Percentiles rank a stretch among this genome's conserved stretches.
phyloP scores from a whole-genome alignment of 2,329 filamentous ascomycete species.

The Malbranchea zuffiana region DNA sequence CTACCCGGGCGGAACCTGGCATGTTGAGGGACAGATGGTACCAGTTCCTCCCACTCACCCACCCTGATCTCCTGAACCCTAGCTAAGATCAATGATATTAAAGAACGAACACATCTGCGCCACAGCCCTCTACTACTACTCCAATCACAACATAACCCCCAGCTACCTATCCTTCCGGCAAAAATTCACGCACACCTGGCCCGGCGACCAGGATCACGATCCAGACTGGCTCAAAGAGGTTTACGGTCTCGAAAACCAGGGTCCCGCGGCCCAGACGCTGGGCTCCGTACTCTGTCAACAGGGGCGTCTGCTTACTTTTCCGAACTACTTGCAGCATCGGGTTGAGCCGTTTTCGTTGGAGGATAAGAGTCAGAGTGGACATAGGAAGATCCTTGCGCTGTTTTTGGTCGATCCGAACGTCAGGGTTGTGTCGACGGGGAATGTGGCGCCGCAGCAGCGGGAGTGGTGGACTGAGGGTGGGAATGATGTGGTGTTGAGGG shows the following conservation, averaged over 20 bases:
- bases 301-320: slow-evolving; percentile 9
- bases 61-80: not conserved
- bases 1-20: slow-evolving; percentile 38
- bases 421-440: slow-evolving; percentile 5
- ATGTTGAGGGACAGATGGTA: slow-evolving; percentile 38
- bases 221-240: slow-evolving; percentile 9
- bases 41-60: not conserved
- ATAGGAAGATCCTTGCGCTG: slow-evolving; percentile 7
- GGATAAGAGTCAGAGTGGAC: slow-evolving; percentile 3
- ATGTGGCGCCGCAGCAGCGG: slow-evolving; percentile 9
- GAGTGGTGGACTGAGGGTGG: slow-evolving; percentile 8
- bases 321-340: slow-evolving; percentile 7
- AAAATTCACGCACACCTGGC: slow-evolving; percentile 2
- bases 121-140: slow-evolving; percentile 9
- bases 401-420: slow-evolving; percentile 9
- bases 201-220: slow-evolving; percentile 11
- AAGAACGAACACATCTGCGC: slow-evolving; percentile 12
- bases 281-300: slow-evolving; percentile 6
- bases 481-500: slow-evolving; percentile 3
- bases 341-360: slow-evolving; percentile 8
- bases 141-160: slow-evolving; percentile 6
- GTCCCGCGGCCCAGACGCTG: slow-evolving; percentile 7
- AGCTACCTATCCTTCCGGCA: slow-evolving; percentile 8
- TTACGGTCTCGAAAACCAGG: slow-evolving; percentile 5
- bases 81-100: not conserved